Evolutionary conservation across 495 filamentous ascomycete genomes (phyloP), one percentile per base, ranked within the genome.

Genomic region (Aspergillus avenaceus): DNA sequence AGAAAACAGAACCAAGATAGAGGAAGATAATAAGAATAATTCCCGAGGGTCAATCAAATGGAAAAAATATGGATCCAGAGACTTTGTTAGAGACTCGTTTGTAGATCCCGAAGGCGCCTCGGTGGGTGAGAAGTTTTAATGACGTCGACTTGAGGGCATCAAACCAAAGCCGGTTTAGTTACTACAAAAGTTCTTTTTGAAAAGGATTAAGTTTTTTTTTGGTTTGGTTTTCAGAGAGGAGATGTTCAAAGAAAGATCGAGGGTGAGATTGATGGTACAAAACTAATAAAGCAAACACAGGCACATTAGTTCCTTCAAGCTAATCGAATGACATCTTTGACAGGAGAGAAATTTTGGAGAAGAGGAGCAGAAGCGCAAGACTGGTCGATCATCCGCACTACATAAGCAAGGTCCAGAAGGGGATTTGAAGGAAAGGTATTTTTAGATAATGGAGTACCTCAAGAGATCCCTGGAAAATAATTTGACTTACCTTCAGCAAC

Each of bases 121-220:
- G 18, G 11, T n/a, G 24, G 21, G 29, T 27, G 4, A 47, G 23
- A 54, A 51, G 50, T 55, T 50, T 51, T 57, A 53, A 61, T 61
- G 61, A 64, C 58, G 58, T 61, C 61, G 61, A 44, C 47, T 27
- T 19, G 40, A 55, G 23, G 19, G 37, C 43, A 26, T 24, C n/a
- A 25, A 6, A 24, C 27, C 37, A 18, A 23, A 45, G 41, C n/a
- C 25, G 18, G 41, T 16, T 19, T 8, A 24, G 41, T 14, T 14
- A 29, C 11, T 24, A 8, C 24, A 45, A 36, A 12, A 36, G 7
- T n/a, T n/a, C 29, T n/a, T 34, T 34, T 8, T n/a, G 5, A n/a
- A n/a, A 5, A n/a, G 29, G 9, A 5, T 8, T 36, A 36, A 14
- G 32, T 7, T 36, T n/a, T n/a, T n/a, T n/a, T n/a, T n/a, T n/a